Base-by-base conservation (phyloP, 108 stramenopile genomes). In the Cyclotella atomus region DNA sequence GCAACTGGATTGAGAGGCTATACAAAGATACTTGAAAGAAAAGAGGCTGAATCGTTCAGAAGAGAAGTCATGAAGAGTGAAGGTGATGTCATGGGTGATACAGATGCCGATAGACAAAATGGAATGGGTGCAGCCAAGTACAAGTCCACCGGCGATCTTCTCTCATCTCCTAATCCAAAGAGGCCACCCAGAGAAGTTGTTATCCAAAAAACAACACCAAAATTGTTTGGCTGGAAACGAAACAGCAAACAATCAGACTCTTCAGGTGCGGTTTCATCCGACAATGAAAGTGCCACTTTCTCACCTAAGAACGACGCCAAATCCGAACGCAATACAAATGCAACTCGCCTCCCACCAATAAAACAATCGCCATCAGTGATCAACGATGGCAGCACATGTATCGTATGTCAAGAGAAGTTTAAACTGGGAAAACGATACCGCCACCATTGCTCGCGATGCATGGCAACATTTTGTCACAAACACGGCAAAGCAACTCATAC, bases 391-490 rank as follows among this genome's bases (percentile, higher is more conserved):
- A 81, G 16, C 41, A 23, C 59, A 29, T 86, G 85, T 35, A 81
- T 79, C 43, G 71, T 62, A 44, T 86, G 85, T 43, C 49, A 55
- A 20, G 83, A 86, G 65, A 76, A 76, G 54, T 86, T 79, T 54
- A 83, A 81, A 55, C 57, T 83, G 47, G 68, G 71, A 10, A 75
- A 76, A 38, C 69, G 85, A 66, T 83, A 64, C 64, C 71, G 68
- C 17, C 85, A 86, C 75, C 79, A 86, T 62, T 86, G 85, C 60
- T 70, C 79, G 46, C 46, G 78, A 32, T 86, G 85, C 59, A 69
- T 79, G 69, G 57, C 81, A 19, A 76, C 77, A n/a, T 86, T 86
- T 79, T 86, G 85, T 44, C 82, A 86, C 55, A 86, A 86, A 38
- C 82, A 86, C 49, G 85, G 85, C 2, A 66, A 59, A 49, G 77